Evolutionary conservation across 2,329 filamentous ascomycete genomes (phyloP), one percentile per base, ranked within the genome.

Genomic region (Bipolaris oryzae): DNA sequence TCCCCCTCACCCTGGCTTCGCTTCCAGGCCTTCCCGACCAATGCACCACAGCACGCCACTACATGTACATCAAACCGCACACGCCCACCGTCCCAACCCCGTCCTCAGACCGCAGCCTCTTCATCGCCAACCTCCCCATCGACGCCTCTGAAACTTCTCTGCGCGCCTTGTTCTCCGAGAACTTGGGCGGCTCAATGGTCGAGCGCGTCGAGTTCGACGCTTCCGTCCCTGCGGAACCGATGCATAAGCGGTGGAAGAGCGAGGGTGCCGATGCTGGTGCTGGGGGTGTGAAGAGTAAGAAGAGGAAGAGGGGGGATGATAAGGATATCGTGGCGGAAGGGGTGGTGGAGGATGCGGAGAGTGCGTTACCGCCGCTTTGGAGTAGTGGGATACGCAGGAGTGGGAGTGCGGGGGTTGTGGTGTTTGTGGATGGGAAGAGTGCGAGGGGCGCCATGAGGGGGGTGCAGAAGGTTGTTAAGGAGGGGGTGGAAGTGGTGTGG

Each of bases 41-140:
- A 83, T 41, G 60, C 62, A 41, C 55, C 15, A 51, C 60, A 20
- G 83, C 87, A 55, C 86, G 85, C 47, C 95, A 98, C 79, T 91
- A 93, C 77, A 81, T 98, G 69, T 96, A 96, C 79, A 79, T 98
- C 53, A 91, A 91, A 63, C 87, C 87, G 53, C 93, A 98, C 77
- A 84, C 88, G 43, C 92, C 58, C 91, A 89, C 77, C 84, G 66
- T 18, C 62, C 72, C 21, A 71, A 69, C 10, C 87, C 90, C 28
- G 2, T 31, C 10, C 13, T 89, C 89, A 7, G 81, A 84, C 52
- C 88, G 93, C 66, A 92, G 90, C 59, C 83, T 99, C 16, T 99
- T 96, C 77, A 74, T 96, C n/a, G 90, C 93, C 62, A 98, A 99
- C 70, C 79, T 96, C 0, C 95, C 95, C 6, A 82, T 89, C 61